Base-by-base conservation (phyloP, 179 eudicot genomes). In the Actinidia chinensis region DNA sequence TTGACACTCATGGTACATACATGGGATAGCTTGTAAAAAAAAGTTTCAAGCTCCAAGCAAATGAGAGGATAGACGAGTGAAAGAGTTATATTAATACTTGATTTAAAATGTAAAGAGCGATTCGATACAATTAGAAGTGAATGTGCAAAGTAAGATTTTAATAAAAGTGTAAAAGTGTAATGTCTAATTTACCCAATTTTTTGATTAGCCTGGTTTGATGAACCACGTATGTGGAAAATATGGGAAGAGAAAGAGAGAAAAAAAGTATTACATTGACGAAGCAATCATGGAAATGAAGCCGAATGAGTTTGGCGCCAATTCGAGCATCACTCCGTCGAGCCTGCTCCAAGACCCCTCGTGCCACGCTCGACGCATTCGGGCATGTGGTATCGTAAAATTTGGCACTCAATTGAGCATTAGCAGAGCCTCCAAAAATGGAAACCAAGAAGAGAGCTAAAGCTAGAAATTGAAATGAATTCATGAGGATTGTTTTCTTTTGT, bases 231-330 rank as follows among this genome's bases (percentile, higher is more conserved):
- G 40, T 36, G 40, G 11, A 72, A 51, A 72, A 51, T 11, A 20
- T 17, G 14, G 6, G 17, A 12, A 76, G 69, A 48, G 46, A 51
- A 51, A 7, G 8, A 42, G 36, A 75, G 25, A 14, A 15, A 17
- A 22, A 0, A 6, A 25, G 18, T 4, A 65, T 76, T 78, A 78
- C 80, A 22, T 69, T 10, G 56, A 70, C 75, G 18, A 78, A 54
- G 80, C 80, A 78, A 51, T 78, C 80, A 18, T 78, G 80, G 58
- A 78, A 78, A 13, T 78, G 80, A 8, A 78, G 52, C 6, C 76
- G 80, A 68, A 44, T 18, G 75, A 78, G 75, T 12, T 25, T 56
- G 68, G 80, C 80, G 4, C 68, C 68, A 8, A 23, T 70, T n/a
- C 80, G 76, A n/a, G 43, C 59, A 59, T 78, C 58, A 8, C 11